Evolutionary conservation across 352 stramenopile genomes (phyloP).

Genomic region (Phytophthora palmivora): DNA sequence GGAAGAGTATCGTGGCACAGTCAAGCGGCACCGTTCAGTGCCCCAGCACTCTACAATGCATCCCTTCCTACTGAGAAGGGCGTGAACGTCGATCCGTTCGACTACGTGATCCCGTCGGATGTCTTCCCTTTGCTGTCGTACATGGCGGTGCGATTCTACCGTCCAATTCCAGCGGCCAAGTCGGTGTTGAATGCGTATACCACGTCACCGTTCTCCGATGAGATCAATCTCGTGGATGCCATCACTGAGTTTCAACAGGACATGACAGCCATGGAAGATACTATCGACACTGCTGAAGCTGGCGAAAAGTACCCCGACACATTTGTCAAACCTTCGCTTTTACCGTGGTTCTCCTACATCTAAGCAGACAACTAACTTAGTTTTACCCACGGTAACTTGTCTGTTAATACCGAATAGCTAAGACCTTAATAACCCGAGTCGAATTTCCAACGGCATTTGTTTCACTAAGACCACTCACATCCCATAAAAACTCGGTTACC

Average conservation of each 20-base stretch:
- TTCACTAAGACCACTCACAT: too few relatives aligned
- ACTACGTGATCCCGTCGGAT: constrained; percentile 55
- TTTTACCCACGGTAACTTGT: too few relatives aligned
- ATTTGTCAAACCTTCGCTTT: constrained; percentile 31
- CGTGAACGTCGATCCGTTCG: constrained; percentile 30
- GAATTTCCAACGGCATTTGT: too few relatives aligned
- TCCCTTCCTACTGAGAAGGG: constrained; percentile 32
- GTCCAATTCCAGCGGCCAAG: constrained; percentile 20
- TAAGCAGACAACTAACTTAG: too few relatives aligned
- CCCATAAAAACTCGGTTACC: too few relatives aligned
- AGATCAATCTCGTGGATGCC: constrained; percentile 15
- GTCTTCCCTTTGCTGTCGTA: constrained; percentile 32
- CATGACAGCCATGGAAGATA: constrained; percentile 30
- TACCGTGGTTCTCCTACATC: constrained; percentile 42
- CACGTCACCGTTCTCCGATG: constrained; percentile 28
- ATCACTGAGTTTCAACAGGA: constrained; percentile 32
- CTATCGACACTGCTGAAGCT: constrained; percentile 78
- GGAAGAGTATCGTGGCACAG: constrained; percentile 42
- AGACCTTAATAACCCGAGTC: too few relatives aligned
- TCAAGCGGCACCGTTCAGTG: constrained; percentile 31
- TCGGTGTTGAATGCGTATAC: constrained; percentile 32
- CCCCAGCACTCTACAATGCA: constrained; percentile 38
- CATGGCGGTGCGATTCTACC: constrained; percentile 31
- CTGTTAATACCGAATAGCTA: too few relatives aligned
- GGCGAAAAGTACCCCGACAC: constrained; percentile 83